Base-by-base conservation (phyloP, 1,284 basidiomycete species). In the Cutaneotrichosporon sp. region DNA sequence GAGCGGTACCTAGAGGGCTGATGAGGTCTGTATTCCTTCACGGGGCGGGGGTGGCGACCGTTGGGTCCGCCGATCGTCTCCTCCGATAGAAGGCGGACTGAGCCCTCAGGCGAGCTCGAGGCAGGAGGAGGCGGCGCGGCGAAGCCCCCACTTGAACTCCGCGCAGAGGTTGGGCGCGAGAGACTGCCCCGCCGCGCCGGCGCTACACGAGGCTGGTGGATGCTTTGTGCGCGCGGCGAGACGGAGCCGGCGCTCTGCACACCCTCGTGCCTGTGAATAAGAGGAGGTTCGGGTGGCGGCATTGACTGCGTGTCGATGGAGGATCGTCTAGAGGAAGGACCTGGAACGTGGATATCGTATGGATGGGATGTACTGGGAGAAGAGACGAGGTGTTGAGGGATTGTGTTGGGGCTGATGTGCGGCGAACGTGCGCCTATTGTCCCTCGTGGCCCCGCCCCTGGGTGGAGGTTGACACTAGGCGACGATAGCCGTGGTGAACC, bases 141-240 rank as follows among this genome's bases (percentile, higher is more conserved):
- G 21, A 36, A 38, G 16, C 56, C 46, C 6, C 50, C 49, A 9
- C 38, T 47, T 13, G 53, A 49, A 26, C 60, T 51, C 18, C 56
- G 47, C 14, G 59, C 46, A 30, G 65, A 60, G 21, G 67, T 69
- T 2, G 70, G 62, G 6, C 64, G 60, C 6, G 75, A 66, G 2
- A 73, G 8, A 10, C 51, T 53, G 51, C 51, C 51, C 5, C 31
- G 61, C 55, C 11, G 46, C 18, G 57, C 42, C n/a, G 42, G 34
- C 10, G 46, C 30, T 4, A 60, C 59, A n/a, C 21, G 6, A 3
- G 72, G 66, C 9, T 73, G 68, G 5, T 65, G 40, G 5, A 68
- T 64, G 61, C 70, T 62, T 32, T 70, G 67, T 18, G 66, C 68
- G 16, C 72, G 70, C 10, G 76, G 77, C 2, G 78, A 79, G 14